Base-by-base conservation (phyloP, 2,329 filamentous ascomycete species). In the Rhexocercosporidium sp. region DNA sequence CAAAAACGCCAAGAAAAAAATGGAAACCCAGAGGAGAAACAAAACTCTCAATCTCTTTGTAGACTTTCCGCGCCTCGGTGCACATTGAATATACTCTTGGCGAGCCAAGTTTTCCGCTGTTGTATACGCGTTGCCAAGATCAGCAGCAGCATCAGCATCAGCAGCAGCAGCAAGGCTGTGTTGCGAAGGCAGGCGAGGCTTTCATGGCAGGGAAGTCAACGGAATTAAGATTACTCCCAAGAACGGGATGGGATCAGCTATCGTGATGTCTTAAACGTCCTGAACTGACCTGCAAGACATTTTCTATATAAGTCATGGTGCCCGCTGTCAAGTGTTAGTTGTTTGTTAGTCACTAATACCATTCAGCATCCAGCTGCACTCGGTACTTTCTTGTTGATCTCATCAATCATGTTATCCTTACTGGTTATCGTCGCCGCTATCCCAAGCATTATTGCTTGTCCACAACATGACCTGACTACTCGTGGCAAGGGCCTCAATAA, bases 391-490 rank as follows among this genome's bases (percentile, higher is more conserved):
- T 41, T 29, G 3, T 9, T 12, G 6, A 59, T 56, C 8, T 6
- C 46, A 22, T 27, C 29, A 51, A 56, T 51, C 53, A 64, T 64
- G 65, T 49, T 60, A 5, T 64, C 54, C 22, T 22, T 49, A 12
- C 29, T 67, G 20, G 14, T 64, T 20, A 20, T 47, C 22, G n/a
- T 51, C 18, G 46, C 47, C 29, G 25, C 44, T 25, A 27, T 60
- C 44, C 37, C 61, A 39, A 25, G 22, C 9, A 56, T 63, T n/a
- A 39, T 46, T 27, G 65, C 65, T 39, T 67, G 65, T 44, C 65
- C 65, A 12, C 53, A 64, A 46, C 60, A 67, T 46, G 60, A 53
- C 6, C 27, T 37, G 6, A 39, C n/a, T 27, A 3, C 44, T 29
- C 59, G 39, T 22, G 53, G 41, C 11, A 18, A 29, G 14, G 29